These are phyloP conservation scores for Phaeomoniella chlamydospora DNA, from an alignment of 2,329 filamentous ascomycete species.

Conservation along the genomic window DNA sequence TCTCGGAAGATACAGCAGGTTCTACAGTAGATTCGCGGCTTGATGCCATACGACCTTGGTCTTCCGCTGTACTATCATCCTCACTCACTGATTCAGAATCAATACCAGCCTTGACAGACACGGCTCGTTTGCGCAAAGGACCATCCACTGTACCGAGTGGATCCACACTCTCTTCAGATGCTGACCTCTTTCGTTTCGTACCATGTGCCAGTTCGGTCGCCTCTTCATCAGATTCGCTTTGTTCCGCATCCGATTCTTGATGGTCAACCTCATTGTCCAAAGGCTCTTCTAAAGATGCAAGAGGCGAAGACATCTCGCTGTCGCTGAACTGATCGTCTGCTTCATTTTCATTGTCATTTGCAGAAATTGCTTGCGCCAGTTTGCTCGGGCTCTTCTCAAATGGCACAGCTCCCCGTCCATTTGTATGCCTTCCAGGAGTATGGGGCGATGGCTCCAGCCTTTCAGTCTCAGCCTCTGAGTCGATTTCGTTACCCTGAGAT, in stretches of 20 bases:
- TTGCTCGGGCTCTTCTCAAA: constrained; percentile 65
- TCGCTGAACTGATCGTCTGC: constrained; percentile 20
- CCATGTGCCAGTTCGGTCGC: constrained; percentile 1
- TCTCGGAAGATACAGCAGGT: constrained; percentile 9
- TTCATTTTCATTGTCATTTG: constrained; percentile 23
- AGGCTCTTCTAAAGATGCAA: constrained; percentile 10
- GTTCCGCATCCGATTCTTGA: constrained; percentile 7
- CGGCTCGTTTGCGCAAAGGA: constrained; percentile 18
- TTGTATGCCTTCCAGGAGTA: constrained; percentile 38
- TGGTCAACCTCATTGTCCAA: constrained; percentile 6
- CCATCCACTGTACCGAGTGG: constrained; percentile 8
- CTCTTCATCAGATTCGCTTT: constrained; percentile 2
- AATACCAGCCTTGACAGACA: constrained; percentile 18
- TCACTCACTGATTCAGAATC: constrained; percentile 9
- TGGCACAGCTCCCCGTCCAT: constrained; percentile 47
- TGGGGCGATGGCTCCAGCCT: constrained; percentile 79
- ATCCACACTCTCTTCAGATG: constrained; percentile 12
- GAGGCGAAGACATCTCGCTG: constrained; percentile 12
- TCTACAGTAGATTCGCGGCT: constrained; percentile 16
- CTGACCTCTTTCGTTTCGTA: constrained; percentile 21
- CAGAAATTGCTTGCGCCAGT: constrained; percentile 44
- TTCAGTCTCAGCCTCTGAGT: constrained; percentile 87
- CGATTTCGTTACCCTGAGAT: constrained; percentile 46
- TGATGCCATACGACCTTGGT: constrained; percentile 8
- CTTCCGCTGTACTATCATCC: constrained; percentile 10